Evolutionary conservation across 2,329 filamentous ascomycete species (phyloP).

Genomic region (Scedosporium apiospermum): DNA sequence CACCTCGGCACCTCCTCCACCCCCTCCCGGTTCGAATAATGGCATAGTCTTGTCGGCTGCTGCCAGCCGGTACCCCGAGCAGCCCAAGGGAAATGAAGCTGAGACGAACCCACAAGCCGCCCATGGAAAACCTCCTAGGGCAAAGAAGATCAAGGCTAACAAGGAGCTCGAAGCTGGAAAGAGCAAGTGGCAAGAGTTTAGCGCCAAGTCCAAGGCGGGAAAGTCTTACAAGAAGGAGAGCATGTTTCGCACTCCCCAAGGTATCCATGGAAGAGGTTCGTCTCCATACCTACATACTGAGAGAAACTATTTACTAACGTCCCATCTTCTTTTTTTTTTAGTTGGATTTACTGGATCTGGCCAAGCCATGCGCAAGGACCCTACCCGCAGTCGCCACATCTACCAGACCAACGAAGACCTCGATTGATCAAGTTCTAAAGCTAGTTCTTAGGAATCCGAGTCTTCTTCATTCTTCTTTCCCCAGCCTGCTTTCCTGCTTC

Average conservation of each 20-base stretch:
- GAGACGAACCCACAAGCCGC: constrained; percentile 47
- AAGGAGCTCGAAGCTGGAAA: constrained; percentile 87
- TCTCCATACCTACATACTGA: not conserved
- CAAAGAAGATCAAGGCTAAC: constrained; percentile 85
- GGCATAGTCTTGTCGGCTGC: constrained; percentile 46
- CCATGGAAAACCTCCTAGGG: constrained; percentile 62
- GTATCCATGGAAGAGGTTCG: constrained; percentile 76
- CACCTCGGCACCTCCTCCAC: constrained; percentile 19
- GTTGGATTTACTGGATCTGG: constrained; percentile 96
- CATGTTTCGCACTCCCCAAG: constrained; percentile 92
- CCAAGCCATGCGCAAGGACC: constrained; percentile 91
- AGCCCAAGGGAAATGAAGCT: constrained; percentile 42
- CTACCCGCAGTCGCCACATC: constrained; percentile 70
- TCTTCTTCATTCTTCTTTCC: not conserved
- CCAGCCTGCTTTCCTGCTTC: not conserved
- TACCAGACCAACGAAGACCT: constrained; percentile 71
- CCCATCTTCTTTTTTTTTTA: constrained; percentile 25
- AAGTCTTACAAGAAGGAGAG: constrained; percentile 74
- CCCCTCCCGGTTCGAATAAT: constrained; percentile 32
- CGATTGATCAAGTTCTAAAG: constrained; percentile 39
- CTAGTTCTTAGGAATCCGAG: constrained; percentile 8
- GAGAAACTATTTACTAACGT: constrained; percentile 12
- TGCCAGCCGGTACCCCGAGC: constrained; percentile 47
- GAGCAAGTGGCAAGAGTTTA: constrained; percentile 92
- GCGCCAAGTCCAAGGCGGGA: constrained; percentile 57